Conservation (phyloP, 805 yeast genomes). For the Candida ipomoeae region DNA sequence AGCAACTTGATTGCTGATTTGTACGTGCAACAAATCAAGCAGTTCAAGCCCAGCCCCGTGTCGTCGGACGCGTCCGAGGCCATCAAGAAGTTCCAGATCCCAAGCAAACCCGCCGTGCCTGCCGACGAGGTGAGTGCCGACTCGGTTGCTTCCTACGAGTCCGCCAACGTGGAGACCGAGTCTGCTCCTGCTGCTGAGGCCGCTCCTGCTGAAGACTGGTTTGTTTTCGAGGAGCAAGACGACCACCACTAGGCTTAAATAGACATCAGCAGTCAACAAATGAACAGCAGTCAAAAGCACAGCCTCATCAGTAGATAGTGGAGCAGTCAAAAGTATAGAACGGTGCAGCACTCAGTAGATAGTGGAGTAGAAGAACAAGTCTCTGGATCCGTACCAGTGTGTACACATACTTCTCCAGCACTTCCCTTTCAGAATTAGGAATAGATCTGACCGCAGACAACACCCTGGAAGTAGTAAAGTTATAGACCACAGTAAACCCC, state of each 20-base stretch:
- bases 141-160: conserved; percentile 64
- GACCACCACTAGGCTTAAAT: conserved; percentile 41
- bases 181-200: conserved; percentile 29
- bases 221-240: conserved; percentile 69
- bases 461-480: too few relatives aligned
- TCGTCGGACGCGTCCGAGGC: conserved; percentile 72
- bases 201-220: conserved; percentile 64
- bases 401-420: too few relatives aligned
- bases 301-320: too few relatives aligned
- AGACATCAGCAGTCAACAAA: neutral
- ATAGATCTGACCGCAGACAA: too few relatives aligned
- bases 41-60: conserved; percentile 79
- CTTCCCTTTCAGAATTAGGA: too few relatives aligned
- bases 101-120: conserved; percentile 75
- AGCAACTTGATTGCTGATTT: conserved; percentile 73
- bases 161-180: conserved; percentile 68
- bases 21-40: conserved; percentile 81
- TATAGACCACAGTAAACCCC: too few relatives aligned
- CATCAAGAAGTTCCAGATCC: conserved; percentile 80
- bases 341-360: too few relatives aligned
- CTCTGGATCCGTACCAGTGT: too few relatives aligned
- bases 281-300: neutral
- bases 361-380: too few relatives aligned
- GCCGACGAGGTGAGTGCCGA: conserved; percentile 64
- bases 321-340: too few relatives aligned